phyloP scores from a whole-genome alignment of 2,329 filamentous ascomycete genomes.

The Pezicula neosporulosa region DNA sequence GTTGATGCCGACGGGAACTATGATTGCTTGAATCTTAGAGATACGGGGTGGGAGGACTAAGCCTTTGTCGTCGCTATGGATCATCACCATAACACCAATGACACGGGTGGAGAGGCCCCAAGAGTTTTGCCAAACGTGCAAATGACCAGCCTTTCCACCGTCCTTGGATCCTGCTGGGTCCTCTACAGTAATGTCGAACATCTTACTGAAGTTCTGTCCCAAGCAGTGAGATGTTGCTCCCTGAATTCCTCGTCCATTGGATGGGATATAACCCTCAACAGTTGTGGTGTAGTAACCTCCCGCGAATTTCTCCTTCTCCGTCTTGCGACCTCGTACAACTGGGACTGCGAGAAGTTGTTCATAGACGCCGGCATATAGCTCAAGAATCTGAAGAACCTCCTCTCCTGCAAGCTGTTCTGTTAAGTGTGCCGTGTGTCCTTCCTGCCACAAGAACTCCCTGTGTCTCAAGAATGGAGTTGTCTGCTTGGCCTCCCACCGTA shows the following conservation, averaged over 20 bases:
- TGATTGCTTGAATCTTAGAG: slow-evolving; percentile 77
- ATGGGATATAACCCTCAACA: slow-evolving; percentile 93
- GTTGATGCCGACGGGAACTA: slow-evolving; percentile 90
- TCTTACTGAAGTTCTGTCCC: slow-evolving; percentile 98
- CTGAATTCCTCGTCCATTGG: slow-evolving; percentile 94
- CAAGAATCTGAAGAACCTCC: slow-evolving; percentile 90
- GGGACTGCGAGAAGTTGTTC: slow-evolving; percentile 92
- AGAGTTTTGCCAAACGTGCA: slow-evolving; percentile 97
- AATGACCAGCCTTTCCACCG: slow-evolving; percentile 67
- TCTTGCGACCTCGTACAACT: slow-evolving; percentile 89
- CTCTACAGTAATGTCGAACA: slow-evolving; percentile 98
- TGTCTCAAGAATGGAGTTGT: slow-evolving; percentile 83
- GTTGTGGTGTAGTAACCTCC: slow-evolving; percentile 96
- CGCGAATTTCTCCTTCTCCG: slow-evolving; percentile 96
- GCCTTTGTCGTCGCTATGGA: slow-evolving; percentile 94
- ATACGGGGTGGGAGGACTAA: slow-evolving; percentile 90
- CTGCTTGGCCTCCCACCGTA: slow-evolving; percentile 97
- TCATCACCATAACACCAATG: slow-evolving; percentile 98
- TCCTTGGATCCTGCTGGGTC: slow-evolving; percentile 71
- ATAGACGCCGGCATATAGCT: slow-evolving; percentile 89
- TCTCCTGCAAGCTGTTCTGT: slow-evolving; percentile 76
- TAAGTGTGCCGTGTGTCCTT: slow-evolving; percentile 77
- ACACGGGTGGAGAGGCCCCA: slow-evolving; percentile 97
- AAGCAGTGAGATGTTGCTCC: slow-evolving; percentile 87
- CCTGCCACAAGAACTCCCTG: slow-evolving; percentile 96